These are phyloP conservation scores for Thuja plicata DNA, from an alignment of 83 land plant species.

Conservation along the genomic window DNA sequence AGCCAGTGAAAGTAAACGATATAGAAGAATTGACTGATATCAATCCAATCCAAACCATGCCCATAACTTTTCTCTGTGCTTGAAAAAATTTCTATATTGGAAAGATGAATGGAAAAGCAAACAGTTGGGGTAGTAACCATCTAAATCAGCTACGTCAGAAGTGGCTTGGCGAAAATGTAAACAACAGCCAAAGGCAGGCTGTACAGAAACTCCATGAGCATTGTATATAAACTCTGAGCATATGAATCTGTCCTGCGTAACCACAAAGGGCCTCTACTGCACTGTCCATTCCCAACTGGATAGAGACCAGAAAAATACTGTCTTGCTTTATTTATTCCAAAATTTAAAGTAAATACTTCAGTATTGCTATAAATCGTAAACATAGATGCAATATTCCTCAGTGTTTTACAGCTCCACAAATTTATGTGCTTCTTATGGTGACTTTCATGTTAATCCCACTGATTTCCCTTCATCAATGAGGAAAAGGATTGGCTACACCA, in stretches of 20 bases:
- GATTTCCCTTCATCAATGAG: too few relatives aligned
- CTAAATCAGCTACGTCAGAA: constrained; percentile 38
- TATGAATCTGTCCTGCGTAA: constrained; percentile 44
- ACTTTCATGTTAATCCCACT: too few relatives aligned
- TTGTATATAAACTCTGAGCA: constrained; percentile 54
- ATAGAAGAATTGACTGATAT: not conserved
- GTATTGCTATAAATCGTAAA: too few relatives aligned
- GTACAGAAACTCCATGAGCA: constrained; percentile 37
- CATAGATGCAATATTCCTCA: not conserved
- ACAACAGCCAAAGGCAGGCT: constrained; percentile 23
- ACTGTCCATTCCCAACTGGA: constrained; percentile 60
- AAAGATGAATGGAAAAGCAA: not conserved
- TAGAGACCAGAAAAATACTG: not conserved
- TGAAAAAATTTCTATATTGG: not conserved
- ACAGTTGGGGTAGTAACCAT: not conserved
- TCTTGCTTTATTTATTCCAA: too few relatives aligned
- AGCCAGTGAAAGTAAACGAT: constrained; percentile 2
- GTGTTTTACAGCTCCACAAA: too few relatives aligned
- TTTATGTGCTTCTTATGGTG: too few relatives aligned
- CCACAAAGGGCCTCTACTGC: constrained; percentile 63
- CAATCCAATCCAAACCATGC: not conserved
- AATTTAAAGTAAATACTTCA: too few relatives aligned
- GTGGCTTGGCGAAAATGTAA: constrained; percentile 34
- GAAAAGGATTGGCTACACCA: too few relatives aligned
- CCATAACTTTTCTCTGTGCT: constrained; percentile 6